These are phyloP conservation scores for Bathelium albidoporum DNA, from an alignment of 495 filamentous ascomycete genomes.

Conservation along the genomic window DNA sequence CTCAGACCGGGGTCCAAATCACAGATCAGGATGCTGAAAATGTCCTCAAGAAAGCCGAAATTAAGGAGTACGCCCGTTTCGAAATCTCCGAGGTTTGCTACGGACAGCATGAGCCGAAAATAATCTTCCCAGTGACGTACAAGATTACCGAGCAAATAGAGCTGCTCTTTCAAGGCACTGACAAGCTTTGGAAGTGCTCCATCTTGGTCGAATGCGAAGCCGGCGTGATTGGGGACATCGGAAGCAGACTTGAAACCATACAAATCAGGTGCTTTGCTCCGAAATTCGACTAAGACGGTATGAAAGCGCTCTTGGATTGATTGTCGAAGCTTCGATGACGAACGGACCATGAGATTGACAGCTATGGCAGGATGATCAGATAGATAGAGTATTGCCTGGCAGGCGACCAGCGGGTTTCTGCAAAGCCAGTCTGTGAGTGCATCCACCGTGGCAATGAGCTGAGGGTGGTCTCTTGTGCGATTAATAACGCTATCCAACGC, in stretches of 20 bases:
- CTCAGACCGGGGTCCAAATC: not conserved
- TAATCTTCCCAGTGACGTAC: constrained; percentile 8
- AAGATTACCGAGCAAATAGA: not conserved
- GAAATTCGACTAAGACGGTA: not conserved
- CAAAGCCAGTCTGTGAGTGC: not conserved
- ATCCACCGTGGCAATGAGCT: not conserved
- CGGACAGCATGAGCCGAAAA: not conserved
- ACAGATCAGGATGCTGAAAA: not conserved
- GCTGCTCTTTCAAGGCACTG: not conserved
- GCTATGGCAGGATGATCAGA: not conserved
- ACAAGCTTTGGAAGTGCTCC: not conserved
- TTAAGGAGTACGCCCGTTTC: constrained; percentile 5
- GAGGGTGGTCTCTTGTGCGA: constrained; percentile 49
- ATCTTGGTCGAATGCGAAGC: not conserved
- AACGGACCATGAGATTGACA: not conserved
- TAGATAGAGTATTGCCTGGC: not conserved
- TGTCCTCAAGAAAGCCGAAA: constrained; percentile 1
- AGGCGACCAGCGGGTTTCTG: not conserved
- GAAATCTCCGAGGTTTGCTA: not conserved
- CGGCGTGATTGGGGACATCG: not conserved
- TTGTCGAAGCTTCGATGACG: not conserved
- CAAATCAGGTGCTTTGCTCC: not conserved
- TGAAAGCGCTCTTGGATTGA: not conserved
- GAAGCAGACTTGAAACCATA: not conserved
- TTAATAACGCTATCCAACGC: constrained; percentile 72